Evolutionary conservation across 768 basidiomycete species (phyloP), one percentile per base, ranked within the genome.

Genomic region (Suillus discolor): DNA sequence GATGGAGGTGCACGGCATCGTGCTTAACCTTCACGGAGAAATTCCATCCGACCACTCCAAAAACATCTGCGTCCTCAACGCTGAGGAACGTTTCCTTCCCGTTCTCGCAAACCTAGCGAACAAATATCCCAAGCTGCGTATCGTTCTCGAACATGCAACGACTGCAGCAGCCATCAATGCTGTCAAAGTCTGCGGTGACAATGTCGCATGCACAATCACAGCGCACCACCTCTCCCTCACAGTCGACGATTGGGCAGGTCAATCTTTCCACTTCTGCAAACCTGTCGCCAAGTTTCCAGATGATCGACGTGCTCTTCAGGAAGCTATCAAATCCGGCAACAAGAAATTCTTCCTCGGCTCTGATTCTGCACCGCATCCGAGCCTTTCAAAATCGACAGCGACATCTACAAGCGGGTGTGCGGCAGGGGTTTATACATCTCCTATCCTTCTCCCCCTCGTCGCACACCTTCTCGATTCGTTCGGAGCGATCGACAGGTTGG

Each of bases 111-210:
- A 89, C 69, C 84, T 99, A 47, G 94, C 98, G 72, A 78, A 79
- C 61, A 83, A 85, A 23, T 99, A 99, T 78, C 97, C 97, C 36
- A 84, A 81, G 61, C 87, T 99, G 59, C 91, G 94, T 57, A 99
- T 99, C 69, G 97, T 99, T 2, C 87, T 99, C 39, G 97, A 99
- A 78, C 97, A 99, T 72, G 97, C 96, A 31, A 99, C 97, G 0
- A 96, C 96, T 2, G 86, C 92, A 49, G 93, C 92, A 31, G 95
- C 97, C 1, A 87, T 98, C 15, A 94, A 96, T 68, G 85, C 89
- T 18, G 95, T 97, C 64, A 89, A 92, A 78, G 79, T 82, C 54
- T 85, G 89, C 66, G 96, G 87, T 1, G 80, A 82, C 70, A 97
- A 90, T 23, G 96, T 99, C 49, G 97, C 89, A 23, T 99, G 97